Evolutionary conservation across 2,329 filamentous ascomycete species (phyloP).

Genomic region (Penicillium sclerotigenum): DNA sequence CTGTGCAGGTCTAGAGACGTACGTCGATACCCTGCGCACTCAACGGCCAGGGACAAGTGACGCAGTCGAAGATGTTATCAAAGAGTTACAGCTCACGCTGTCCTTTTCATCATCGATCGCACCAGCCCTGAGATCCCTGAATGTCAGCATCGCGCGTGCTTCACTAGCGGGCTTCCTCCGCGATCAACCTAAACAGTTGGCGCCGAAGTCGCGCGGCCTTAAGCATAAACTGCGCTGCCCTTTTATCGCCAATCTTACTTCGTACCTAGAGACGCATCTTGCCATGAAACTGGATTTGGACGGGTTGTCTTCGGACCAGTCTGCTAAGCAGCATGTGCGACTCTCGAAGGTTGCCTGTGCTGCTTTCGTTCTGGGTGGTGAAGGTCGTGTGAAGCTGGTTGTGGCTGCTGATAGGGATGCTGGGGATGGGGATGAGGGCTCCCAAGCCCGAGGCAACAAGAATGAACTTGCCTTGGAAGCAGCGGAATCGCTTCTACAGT

Average conservation of each 20-base stretch:
- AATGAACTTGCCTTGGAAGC: constrained; percentile 26
- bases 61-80: constrained; percentile 33
- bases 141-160: constrained; percentile 34
- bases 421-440: constrained; percentile 11
- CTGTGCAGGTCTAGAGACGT: constrained; percentile 44
- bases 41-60: not conserved
- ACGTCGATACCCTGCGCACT: constrained; percentile 23
- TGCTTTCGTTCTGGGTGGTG: constrained; percentile 39
- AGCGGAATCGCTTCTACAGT: constrained; percentile 32
- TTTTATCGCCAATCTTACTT: constrained; percentile 26
- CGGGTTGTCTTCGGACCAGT: constrained; percentile 8
- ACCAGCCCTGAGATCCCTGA: constrained; percentile 34
- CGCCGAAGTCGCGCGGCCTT: constrained; percentile 7
- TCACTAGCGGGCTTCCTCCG: constrained; percentile 24
- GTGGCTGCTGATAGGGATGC: constrained; percentile 21
- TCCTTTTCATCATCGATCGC: constrained; percentile 37
- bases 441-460: constrained; percentile 2
- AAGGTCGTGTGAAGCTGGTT: constrained; percentile 41
- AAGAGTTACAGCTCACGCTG: constrained; percentile 41
- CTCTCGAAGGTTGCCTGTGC: constrained; percentile 40
- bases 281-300: constrained; percentile 40
- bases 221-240: constrained; percentile 11
- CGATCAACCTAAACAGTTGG: not conserved
- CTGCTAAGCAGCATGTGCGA: constrained; percentile 29
- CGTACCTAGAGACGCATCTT: constrained; percentile 39